Percentiles rank a stretch among this genome's conserved stretches.
These are phyloP conservation scores for Eurotiales sp. DNA, from an alignment of 2,329 filamentous ascomycete genomes.

Conservation along the genomic window DNA sequence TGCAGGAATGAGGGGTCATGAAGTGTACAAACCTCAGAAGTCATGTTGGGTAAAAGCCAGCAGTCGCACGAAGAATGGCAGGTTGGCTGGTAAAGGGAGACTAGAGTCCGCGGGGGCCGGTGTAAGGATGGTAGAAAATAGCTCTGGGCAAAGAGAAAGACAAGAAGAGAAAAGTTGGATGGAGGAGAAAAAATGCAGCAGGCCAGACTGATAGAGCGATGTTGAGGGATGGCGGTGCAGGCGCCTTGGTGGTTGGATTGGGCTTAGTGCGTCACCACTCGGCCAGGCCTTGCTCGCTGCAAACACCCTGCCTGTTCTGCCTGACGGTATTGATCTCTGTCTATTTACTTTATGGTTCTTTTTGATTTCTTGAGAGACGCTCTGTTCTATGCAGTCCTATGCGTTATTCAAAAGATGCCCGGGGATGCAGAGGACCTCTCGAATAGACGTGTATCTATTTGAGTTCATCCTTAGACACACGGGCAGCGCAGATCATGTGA, in stretches of 20 bases:
- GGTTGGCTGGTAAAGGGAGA: background rate
- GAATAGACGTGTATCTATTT: too few relatives aligned
- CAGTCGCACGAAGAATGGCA: conserved; percentile 12
- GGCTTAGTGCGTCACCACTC: conserved; percentile 8
- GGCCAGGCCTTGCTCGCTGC: background rate
- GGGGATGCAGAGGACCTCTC: too few relatives aligned
- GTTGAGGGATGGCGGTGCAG: too few relatives aligned
- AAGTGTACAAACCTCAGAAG: conserved; percentile 57
- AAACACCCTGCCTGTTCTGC: too few relatives aligned
- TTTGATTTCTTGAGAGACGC: too few relatives aligned
- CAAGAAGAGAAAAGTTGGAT: background rate
- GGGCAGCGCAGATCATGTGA: background rate
- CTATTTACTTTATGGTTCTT: too few relatives aligned
- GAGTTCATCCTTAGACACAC: too few relatives aligned
- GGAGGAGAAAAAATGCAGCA: conserved; percentile 14
- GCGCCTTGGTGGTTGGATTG: background rate
- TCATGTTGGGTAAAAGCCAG: conserved; percentile 47
- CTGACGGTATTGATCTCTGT: too few relatives aligned
- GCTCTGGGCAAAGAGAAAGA: background rate
- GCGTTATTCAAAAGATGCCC: too few relatives aligned
- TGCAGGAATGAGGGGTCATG: conserved; percentile 20
- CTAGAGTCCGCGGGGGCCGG: background rate
- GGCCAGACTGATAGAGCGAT: background rate
- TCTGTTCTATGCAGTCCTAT: too few relatives aligned
- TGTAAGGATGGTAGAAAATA: background rate